Evolutionary conservation across 805 yeast genomes (phyloP), one percentile per base, ranked within the genome.

Genomic region (Vanderwaltozyma tropicalis): DNA sequence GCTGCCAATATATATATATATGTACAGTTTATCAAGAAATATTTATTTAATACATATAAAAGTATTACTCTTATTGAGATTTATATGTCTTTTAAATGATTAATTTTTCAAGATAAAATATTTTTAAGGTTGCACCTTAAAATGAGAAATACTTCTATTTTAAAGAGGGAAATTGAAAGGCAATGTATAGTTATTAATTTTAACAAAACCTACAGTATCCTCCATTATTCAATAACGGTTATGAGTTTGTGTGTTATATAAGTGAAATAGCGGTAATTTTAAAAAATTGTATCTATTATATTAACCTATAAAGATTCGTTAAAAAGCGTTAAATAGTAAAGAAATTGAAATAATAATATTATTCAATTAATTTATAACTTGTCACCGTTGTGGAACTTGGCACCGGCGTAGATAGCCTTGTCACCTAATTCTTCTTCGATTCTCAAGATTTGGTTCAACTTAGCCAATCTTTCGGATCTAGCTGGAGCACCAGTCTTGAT

Each of bases 401-500:
- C 74, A 67, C 97, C 96, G 50, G 97, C 96, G 74, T 76, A 89
- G 67, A 88, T 62, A 51, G 96, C 96, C 78, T 87, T 86, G 81
- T 77, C 88, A 64, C 96, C 97, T 64, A 89, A 82, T 74, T 84
- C 94, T 76, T 89, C 95, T 78, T 92, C 97, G 62, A 89, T 89
- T 75, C 97, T 85, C 68, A 89, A 78, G 69, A 89, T 80, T 78
- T 89, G 96, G 88, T 89, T 89, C 69, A 82, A 80, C 76, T 89
- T 89, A 67, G 97, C 97, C 70, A 92, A 81, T 81, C 98, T 89
- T 78, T 89, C 98, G 55, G 96, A 85, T 77, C 98, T 88, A 57
- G 96, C 95, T 65, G 97, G 97, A 66, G 98, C 97, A 80, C 98
- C 98, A 56, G 96, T 85, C 88, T 89, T 89, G 72, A 89, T 84